Conservation (phyloP, 352 stramenopile species). For the Sclerospora graminicola region DNA sequence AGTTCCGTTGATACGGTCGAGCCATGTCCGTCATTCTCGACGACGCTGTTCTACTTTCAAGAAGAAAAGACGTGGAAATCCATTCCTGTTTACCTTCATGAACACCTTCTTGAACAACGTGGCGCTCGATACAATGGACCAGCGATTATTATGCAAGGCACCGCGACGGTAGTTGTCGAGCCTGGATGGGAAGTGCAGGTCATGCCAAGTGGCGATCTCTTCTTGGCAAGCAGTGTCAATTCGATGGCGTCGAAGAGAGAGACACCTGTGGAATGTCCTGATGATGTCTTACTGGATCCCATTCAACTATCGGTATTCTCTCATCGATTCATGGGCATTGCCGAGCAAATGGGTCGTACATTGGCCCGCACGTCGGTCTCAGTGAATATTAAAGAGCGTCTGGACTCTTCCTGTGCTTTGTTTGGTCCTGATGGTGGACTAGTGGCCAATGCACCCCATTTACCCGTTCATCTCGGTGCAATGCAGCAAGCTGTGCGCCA, state of each 20-base stretch:
- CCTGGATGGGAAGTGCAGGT: constrained; percentile 90
- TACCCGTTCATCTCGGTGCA: constrained; percentile 97
- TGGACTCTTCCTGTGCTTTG: constrained; percentile 98
- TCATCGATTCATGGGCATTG: constrained; percentile 99
- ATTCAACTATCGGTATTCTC: constrained; percentile 96
- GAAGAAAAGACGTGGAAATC: constrained; percentile 66
- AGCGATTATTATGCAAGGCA: constrained; percentile 96
- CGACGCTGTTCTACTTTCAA: constrained; percentile 72
- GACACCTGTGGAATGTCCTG: constrained; percentile 6
- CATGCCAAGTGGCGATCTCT: constrained; percentile 91
- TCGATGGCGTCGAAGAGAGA: constrained; percentile 18
- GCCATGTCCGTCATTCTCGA: constrained; percentile 39
- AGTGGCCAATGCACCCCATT: constrained; percentile 98
- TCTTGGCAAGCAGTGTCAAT: constrained; percentile 62
- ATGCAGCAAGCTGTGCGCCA: constrained; percentile 97
- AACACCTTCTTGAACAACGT: constrained; percentile 75
- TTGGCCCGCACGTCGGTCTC: constrained; percentile 93
- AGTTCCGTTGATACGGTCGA: constrained; percentile 8
- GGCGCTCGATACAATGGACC: constrained; percentile 78
- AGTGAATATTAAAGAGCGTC: constrained; percentile 99
- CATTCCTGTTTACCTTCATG: constrained; percentile 90
- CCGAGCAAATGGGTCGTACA: constrained; percentile 98
- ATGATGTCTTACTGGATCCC: constrained; percentile 79
- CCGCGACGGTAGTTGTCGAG: constrained; percentile 97
- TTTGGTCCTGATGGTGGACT: constrained; percentile 96